phyloP scores from a whole-genome alignment of 768 basidiomycete species.

The Leccinum ochraceum region DNA sequence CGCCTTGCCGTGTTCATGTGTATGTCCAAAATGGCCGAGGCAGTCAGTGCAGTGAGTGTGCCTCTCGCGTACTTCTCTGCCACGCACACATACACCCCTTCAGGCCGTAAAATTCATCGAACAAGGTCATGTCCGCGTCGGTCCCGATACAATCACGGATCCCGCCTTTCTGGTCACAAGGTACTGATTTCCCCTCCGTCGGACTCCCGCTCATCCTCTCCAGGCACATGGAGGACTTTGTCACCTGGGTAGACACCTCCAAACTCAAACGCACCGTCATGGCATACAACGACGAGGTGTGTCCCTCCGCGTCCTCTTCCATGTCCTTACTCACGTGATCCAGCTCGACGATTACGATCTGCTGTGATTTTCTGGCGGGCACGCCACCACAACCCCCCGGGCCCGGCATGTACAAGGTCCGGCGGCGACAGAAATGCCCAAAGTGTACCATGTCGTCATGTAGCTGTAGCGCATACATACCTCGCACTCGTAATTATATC shows the following conservation, averaged over 20 bases:
- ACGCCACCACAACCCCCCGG: not conserved
- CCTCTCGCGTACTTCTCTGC: conserved; percentile 1
- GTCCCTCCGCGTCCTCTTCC: conserved; percentile 15
- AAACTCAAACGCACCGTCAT: conserved; percentile 95
- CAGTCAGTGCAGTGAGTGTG: conserved; percentile 82
- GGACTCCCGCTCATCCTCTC: conserved; percentile 5
- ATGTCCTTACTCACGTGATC: conserved; percentile 17
- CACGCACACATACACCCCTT: conserved; percentile 12
- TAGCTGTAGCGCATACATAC: conserved; percentile 1
- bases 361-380: conserved; percentile 42
- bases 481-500: not conserved
- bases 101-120: conserved; percentile 97
- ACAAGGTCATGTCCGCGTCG: conserved; percentile 97
- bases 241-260: conserved; percentile 98
- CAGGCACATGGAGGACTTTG: conserved; percentile 98
- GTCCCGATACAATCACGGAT: conserved; percentile 93
- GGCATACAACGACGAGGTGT: conserved; percentile 94
- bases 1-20: conserved; percentile 92
- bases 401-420: not conserved
- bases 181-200: conserved; percentile 37
- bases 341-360: conserved; percentile 96
- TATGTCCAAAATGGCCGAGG: conserved; percentile 92
- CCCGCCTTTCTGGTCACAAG: conserved; percentile 94
- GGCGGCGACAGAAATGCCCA: not conserved
- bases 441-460: not conserved